Conservation (phyloP, 306 rosid species). For the Alnus rubra region DNA sequence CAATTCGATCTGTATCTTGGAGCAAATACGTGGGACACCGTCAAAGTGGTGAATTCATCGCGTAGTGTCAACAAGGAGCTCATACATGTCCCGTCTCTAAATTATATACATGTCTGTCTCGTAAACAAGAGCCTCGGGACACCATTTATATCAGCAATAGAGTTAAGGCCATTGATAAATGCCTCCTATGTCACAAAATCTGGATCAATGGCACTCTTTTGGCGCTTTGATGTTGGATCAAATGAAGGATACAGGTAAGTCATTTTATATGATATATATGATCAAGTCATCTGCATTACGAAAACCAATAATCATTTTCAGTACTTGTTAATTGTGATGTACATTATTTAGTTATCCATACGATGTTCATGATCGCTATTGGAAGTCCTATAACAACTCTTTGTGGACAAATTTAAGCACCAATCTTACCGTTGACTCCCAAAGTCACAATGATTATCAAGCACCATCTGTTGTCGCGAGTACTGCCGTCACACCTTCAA, state of each 20-base stretch:
- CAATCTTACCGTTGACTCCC: not conserved
- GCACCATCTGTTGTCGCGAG: conserved; percentile 32
- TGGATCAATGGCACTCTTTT: conserved; percentile 18
- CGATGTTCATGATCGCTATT: conserved; percentile 50
- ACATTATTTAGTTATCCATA: not conserved
- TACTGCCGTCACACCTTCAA: conserved; percentile 27
- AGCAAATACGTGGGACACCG: conserved; percentile 37
- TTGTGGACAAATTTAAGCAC: conserved; percentile 15
- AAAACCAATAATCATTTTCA: no score
- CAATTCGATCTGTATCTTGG: conserved; percentile 38
- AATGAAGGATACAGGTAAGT: conserved; percentile 33
- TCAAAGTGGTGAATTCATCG: not conserved
- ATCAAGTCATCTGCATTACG: not conserved
- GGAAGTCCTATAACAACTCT: conserved; percentile 15
- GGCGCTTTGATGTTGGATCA: conserved; percentile 32
- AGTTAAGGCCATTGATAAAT: conserved; percentile 40
- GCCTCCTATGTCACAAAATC: conserved; percentile 17
- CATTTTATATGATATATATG: conserved; percentile 8
- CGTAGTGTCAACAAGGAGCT: conserved; percentile 22
- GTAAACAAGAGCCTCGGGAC: conserved; percentile 27
- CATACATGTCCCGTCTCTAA: conserved; percentile 36
- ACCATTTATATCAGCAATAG: conserved; percentile 25
- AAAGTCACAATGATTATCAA: not conserved
- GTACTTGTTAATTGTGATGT: no score
- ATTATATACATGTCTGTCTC: conserved; percentile 41